Percentiles rank a stretch among this genome's conserved stretches.
Conservation (phyloP, 306 rosid genomes). For the Lupinus albus region DNA sequence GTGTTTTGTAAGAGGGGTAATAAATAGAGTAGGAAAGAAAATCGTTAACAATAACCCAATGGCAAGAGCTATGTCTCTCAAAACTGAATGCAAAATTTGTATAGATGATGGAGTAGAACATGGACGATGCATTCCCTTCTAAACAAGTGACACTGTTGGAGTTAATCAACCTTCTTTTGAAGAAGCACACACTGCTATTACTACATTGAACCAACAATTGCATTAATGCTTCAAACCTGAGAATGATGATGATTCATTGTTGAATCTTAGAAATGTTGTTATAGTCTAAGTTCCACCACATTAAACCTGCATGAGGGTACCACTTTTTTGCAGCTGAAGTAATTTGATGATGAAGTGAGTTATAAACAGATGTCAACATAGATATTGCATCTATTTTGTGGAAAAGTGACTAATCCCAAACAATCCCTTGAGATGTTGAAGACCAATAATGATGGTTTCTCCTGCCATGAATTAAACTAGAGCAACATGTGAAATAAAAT, state of each 20-base stretch:
- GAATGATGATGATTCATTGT: no score
- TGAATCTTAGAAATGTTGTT: no score
- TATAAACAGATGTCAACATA: slow-evolving; percentile 61
- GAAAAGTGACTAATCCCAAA: slow-evolving; percentile 73
- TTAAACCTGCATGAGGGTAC: no score
- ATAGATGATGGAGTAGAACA: slow-evolving; percentile 32
- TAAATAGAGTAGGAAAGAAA: slow-evolving; percentile 40
- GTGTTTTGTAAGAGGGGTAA: no score
- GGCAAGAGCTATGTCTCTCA: slow-evolving; percentile 52
- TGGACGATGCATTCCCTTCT: no score
- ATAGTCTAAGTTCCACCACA: no score
- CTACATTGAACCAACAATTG: neutral
- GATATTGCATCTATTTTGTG: slow-evolving; percentile 63
- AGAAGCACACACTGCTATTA: neutral
- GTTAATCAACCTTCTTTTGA: no score
- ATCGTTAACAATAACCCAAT: slow-evolving; percentile 60
- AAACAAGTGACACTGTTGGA: no score
- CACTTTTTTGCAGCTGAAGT: slow-evolving; percentile 43
- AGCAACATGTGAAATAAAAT: slow-evolving; percentile 89
- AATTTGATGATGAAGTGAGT: slow-evolving; percentile 45
- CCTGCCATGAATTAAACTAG: slow-evolving; percentile 93
- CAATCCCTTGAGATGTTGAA: slow-evolving; percentile 80
- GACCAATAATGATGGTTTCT: slow-evolving; percentile 82
- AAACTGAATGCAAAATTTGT: slow-evolving; percentile 53
- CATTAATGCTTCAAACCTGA: no score